These are phyloP conservation scores for Diaporthe aspalathi DNA, from an alignment of 2,329 filamentous ascomycete genomes.

Conservation along the genomic window DNA sequence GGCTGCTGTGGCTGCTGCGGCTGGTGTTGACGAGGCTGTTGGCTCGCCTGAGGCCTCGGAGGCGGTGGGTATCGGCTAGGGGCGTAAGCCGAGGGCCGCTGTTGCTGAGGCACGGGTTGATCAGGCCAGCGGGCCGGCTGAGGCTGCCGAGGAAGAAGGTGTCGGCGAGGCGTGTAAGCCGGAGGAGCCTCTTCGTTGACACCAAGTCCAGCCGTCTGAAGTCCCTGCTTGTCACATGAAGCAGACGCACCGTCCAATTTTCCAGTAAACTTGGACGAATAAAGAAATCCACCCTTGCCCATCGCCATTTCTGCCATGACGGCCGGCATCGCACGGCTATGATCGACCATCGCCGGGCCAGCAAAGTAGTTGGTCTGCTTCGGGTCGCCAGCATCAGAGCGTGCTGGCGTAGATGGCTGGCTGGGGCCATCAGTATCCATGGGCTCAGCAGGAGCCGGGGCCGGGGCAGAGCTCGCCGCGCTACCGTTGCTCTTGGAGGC, in stretches of 20 bases:
- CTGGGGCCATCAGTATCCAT: neutral
- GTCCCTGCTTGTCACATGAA: neutral
- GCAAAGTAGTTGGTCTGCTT: neutral
- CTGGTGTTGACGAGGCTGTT: too few relatives aligned
- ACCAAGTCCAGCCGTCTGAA: neutral
- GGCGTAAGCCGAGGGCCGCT: neutral
- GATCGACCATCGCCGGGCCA: neutral
- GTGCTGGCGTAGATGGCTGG: too few relatives aligned
- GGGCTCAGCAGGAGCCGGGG: neutral
- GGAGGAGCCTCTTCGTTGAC: neutral
- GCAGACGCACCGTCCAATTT: too few relatives aligned
- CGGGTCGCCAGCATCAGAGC: neutral
- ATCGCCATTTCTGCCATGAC: too few relatives aligned
- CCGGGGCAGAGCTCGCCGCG: neutral
- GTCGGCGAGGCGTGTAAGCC: neutral
- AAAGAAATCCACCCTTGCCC: too few relatives aligned
- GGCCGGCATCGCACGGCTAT: neutral
- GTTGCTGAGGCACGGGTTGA: neutral
- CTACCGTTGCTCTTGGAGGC: neutral
- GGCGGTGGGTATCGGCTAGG: neutral
- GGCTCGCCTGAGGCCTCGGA: neutral
- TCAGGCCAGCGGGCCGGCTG: neutral
- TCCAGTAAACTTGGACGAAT: neutral
- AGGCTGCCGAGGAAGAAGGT: neutral
- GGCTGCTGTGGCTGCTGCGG: too few relatives aligned